Base-by-base conservation (phyloP, 1,284 basidiomycete species). In the Tylopilus sp. region DNA sequence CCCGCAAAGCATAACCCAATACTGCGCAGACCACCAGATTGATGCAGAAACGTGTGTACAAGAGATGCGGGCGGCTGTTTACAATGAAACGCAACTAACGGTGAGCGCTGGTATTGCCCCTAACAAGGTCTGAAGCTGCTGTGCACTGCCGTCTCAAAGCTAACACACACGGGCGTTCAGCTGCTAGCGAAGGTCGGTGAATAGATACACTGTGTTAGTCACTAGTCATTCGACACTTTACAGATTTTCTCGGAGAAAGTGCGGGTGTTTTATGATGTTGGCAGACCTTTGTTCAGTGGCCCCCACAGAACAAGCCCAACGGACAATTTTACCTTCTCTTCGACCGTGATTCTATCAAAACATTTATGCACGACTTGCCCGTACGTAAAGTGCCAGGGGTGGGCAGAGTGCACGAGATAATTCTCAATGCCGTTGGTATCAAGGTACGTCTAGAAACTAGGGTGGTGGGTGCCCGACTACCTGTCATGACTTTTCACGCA, bases 81-180 rank as follows among this genome's bases (percentile, higher is more conserved):
- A 83, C 52, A 73, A 74, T 18, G 85, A 88, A 67, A 96, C 92
- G 0, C 79, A 81, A 40, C 70, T 99, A 45, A 98, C 96, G 4
- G 92, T 93, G 46, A 95, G 92, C 56, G 94, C 94, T 25, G 97
- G 92, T 18, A 93, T 95, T 49, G 92, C 92, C 0, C 87, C 92
- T 0, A 96, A 89, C 63, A 89, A 84, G 75, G 89, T 84, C 55
- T 16, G 62, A 59, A 37, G 38, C 11, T 52, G 16, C 25, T 10
- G 36, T 47, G 10, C 10, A 15, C 37, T 52, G 7, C 35, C 46
- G 37, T 34, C 42, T 10, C 16, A 16, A 42, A 61, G 56, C 57
- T 68, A 42, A 60, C 52, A 44, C 15, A 16, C 15, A 11, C 7
- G 33, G 13, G 12, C 26, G 29, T 44, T 6, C 49, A 81, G 79